Evolutionary conservation across 768 basidiomycete species (phyloP).

Genomic region (Ramaria sp.): DNA sequence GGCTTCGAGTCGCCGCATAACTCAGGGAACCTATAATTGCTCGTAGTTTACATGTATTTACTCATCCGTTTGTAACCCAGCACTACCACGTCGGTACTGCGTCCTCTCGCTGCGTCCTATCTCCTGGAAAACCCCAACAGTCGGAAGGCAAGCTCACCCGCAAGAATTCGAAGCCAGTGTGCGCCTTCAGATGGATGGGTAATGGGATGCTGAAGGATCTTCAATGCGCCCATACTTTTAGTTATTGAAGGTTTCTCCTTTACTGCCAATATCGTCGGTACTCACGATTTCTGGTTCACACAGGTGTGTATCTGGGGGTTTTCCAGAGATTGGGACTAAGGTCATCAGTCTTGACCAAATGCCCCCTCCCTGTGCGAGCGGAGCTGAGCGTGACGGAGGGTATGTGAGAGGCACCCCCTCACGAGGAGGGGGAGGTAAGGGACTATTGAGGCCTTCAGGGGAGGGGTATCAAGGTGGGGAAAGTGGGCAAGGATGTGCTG

Average conservation of each 20-base stretch:
- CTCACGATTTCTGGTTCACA: neutral
- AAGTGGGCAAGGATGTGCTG: slow-evolving; percentile 61
- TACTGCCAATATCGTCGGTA: slow-evolving; percentile 37
- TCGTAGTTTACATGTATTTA: no score
- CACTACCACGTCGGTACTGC: no score
- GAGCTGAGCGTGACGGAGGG: slow-evolving; percentile 3
- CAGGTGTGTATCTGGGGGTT: neutral
- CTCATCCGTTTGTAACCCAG: no score
- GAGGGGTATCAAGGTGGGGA: slow-evolving; percentile 65
- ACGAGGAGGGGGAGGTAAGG: slow-evolving; percentile 62
- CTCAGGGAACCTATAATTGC: no score
- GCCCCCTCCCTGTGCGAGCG: slow-evolving; percentile 20
- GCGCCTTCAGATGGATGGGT: slow-evolving; percentile 63
- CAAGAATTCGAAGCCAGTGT: slow-evolving; percentile 87
- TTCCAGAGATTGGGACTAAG: slow-evolving; percentile 37
- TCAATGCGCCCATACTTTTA: slow-evolving; percentile 95
- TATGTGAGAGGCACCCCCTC: slow-evolving; percentile 4
- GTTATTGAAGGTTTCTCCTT: slow-evolving; percentile 70
- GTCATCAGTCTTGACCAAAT: slow-evolving; percentile 50
- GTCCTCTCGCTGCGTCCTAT: no score
- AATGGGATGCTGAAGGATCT: slow-evolving; percentile 78
- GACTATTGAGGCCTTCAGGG: slow-evolving; percentile 61
- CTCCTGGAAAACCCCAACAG: no score
- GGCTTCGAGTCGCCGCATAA: no score
- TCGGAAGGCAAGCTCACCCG: slow-evolving; percentile 85